Percentiles rank a stretch among this genome's conserved stretches.
phyloP scores from a whole-genome alignment of 805 yeast species.

The Yarrowia hollandica region DNA sequence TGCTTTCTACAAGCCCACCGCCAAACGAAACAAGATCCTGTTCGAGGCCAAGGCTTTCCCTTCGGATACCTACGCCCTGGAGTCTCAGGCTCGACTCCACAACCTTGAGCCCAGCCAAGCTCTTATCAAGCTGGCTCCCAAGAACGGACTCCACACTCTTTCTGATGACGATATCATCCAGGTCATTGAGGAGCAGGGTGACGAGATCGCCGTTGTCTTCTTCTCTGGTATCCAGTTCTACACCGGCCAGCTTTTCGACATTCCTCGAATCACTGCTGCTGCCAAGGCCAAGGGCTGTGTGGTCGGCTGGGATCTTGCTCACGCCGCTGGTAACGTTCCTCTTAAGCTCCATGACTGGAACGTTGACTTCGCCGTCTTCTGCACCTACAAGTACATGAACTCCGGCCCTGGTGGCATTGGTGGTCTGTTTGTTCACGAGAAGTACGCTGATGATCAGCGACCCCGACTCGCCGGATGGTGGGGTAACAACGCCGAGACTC shows the following conservation, averaged over 20 bases:
- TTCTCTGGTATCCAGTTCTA: conserved; percentile 90
- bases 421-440: conserved; percentile 75
- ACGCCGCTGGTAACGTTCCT: conserved; percentile 86
- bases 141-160: conserved; percentile 56
- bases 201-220: conserved; percentile 68
- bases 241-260: conserved; percentile 85
- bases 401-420: conserved; percentile 94
- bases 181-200: conserved; percentile 55
- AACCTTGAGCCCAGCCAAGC: conserved; percentile 55
- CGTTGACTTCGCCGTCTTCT: conserved; percentile 93
- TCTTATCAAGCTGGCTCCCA: conserved; percentile 64
- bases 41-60: conserved; percentile 91
- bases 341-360: conserved; percentile 79
- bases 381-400: conserved; percentile 87
- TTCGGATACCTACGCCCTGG: conserved; percentile 84
- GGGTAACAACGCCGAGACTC: conserved; percentile 72
- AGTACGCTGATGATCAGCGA: conserved; percentile 39
- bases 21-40: conserved; percentile 62
- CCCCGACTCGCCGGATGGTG: conserved; percentile 96
- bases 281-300: conserved; percentile 56
- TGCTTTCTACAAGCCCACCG: conserved; percentile 71
- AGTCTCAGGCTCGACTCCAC: conserved; percentile 65
- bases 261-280: conserved; percentile 62
- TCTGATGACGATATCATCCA: conserved; percentile 63
- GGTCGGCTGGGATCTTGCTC: conserved; percentile 94